phyloP scores from a whole-genome alignment of 345 rosid genomes.

The Eucalyptus regnans region DNA sequence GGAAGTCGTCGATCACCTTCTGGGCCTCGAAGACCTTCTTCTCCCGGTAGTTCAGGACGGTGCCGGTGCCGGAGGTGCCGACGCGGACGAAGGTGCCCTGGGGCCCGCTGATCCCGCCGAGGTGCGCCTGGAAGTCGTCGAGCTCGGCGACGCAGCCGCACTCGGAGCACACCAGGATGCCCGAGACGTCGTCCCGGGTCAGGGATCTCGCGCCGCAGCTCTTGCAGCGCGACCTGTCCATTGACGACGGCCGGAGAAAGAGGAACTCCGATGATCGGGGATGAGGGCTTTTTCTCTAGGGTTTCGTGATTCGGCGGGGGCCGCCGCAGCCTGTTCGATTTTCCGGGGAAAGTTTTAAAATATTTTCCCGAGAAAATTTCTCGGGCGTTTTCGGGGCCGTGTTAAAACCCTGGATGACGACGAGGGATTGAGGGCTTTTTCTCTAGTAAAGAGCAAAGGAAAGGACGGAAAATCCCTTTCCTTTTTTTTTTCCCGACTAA shows the following conservation, averaged over 20 bases:
- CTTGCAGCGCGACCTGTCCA: constrained; percentile 15
- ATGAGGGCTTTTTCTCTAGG: not conserved
- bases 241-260: not conserved
- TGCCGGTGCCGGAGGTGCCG: constrained; percentile 54
- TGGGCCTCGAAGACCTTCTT: constrained; percentile 54
- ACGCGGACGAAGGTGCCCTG: constrained; percentile 38
- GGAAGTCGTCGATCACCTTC: constrained; percentile 20
- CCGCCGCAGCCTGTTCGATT: not conserved
- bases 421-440: not conserved
- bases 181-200: constrained; percentile 31
- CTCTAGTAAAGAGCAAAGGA: not conserved
- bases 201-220: constrained; percentile 32
- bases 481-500: not conserved
- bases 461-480: not conserved
- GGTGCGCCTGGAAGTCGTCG: constrained; percentile 33
- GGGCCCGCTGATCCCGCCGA: constrained; percentile 35
- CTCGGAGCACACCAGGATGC: constrained; percentile 18
- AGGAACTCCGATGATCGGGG: not conserved
- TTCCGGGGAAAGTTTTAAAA: not conserved
- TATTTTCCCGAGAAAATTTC: not conserved
- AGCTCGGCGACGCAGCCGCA: constrained; percentile 35
- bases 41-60: constrained; percentile 31
- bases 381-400: not conserved
- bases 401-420: not conserved
- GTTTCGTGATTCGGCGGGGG: not conserved